Evolutionary conservation across 208 protist genomes (phyloP).

Genomic region (Trypanosoma scelopori): DNA sequence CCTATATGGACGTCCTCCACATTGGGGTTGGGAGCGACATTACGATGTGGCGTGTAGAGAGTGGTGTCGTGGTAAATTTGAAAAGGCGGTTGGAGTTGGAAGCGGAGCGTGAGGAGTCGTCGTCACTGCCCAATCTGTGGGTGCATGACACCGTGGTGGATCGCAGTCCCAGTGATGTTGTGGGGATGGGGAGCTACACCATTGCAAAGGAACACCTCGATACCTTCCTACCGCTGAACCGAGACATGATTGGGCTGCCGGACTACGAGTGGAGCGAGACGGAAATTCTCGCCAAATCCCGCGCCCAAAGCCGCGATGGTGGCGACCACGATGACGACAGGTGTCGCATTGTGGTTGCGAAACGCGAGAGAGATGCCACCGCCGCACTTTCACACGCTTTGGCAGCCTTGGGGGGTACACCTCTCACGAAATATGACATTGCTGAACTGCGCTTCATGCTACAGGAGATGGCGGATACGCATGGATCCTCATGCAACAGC

Average conservation of each 20-base stretch:
- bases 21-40: conserved; percentile 2
- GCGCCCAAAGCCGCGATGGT: background rate
- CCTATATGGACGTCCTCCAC: conserved; percentile 2
- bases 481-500: too few species aligned
- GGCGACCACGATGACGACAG: too few species aligned
- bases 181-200: conserved; percentile 4
- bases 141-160: background rate
- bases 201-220: background rate
- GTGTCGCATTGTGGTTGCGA: conserved; percentile 2
- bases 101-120: conserved; percentile 2
- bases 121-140: background rate
- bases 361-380: conserved; percentile 17
- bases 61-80: background rate
- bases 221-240: background rate
- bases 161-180: background rate
- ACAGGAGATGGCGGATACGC: background rate
- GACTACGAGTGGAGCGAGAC: conserved; percentile 23
- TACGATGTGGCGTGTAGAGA: conserved; percentile 7
- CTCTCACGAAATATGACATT: conserved; percentile 18
- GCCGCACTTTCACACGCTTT: background rate
- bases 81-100: background rate
- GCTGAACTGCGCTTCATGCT: background rate
- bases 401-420: background rate
- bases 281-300: conserved; percentile 5
- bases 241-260: conserved; percentile 12